A percentile compares a stretch with the other conserved stretches of the same genome.
These are phyloP conservation scores for Dillenia turbinata DNA, from an alignment of 164 flowering plant genomes.

Conservation along the genomic window DNA sequence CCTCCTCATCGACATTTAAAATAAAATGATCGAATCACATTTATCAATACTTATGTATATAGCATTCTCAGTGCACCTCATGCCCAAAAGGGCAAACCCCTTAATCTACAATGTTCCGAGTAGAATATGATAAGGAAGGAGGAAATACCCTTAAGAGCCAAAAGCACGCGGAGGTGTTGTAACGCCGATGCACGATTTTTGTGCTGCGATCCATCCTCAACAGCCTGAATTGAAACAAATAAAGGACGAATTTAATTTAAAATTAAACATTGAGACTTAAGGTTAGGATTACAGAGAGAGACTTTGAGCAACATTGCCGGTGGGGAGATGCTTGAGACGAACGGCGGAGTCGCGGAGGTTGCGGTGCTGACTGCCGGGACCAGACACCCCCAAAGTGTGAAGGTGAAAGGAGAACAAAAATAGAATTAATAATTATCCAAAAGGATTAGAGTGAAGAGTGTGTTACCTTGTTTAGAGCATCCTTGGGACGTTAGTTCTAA, in stretches of 20 bases:
- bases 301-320: slow-evolving; percentile 84
- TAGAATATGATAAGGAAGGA: no score
- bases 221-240: slow-evolving; percentile 44
- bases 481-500: no score
- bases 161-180: slow-evolving; percentile 56
- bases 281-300: not conserved
- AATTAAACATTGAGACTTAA: not conserved
- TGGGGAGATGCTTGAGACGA: slow-evolving; percentile 80
- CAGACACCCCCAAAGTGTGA: slow-evolving; percentile 87
- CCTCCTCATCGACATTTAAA: no score
- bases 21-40: no score
- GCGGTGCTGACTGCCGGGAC: slow-evolving; percentile 98
- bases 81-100: no score
- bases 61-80: no score
- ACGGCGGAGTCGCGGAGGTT: slow-evolving; percentile 93
- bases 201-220: slow-evolving; percentile 91
- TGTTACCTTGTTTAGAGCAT: no score
- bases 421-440: no score
- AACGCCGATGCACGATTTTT: slow-evolving; percentile 84
- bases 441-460: no score
- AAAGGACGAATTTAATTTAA: not conserved
- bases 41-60: no score
- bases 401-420: no score
- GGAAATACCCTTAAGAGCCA: slow-evolving; percentile 76
- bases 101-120: no score